A percentile compares a stretch with the other conserved stretches of the same genome.
Conservation (phyloP, 139 green algal genomes). For the Eudorina sp. region DNA sequence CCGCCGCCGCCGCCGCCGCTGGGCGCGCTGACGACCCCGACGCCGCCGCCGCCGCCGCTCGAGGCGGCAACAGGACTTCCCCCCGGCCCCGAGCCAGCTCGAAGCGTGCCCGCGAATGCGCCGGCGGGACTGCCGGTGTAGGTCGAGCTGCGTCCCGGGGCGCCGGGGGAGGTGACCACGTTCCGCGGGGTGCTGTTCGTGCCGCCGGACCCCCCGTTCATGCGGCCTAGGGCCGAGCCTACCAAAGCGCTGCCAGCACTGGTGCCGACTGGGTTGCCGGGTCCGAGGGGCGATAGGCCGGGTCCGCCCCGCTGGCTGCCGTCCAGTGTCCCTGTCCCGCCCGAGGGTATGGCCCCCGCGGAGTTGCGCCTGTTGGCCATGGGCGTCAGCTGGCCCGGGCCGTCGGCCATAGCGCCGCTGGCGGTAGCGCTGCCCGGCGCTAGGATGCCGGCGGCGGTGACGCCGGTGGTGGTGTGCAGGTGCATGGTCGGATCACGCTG, state of each 20-base stretch:
- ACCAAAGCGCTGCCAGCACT: too few relatives aligned
- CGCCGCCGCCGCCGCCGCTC: neutral
- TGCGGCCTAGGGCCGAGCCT: neutral
- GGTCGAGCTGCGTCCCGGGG: too few relatives aligned
- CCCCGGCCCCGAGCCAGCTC: too few relatives aligned
- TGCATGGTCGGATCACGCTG: neutral
- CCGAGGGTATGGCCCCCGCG: neutral
- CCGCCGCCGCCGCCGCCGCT: conserved; percentile 1
- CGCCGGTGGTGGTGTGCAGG: conserved; percentile 28
- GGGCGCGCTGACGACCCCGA: neutral
- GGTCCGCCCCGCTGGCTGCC: too few relatives aligned
- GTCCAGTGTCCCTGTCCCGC: too few relatives aligned
- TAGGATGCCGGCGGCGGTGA: conserved; percentile 17
- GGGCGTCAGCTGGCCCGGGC: neutral
- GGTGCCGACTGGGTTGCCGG: too few relatives aligned
- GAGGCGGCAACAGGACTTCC: too few relatives aligned
- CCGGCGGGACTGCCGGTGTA: neutral
- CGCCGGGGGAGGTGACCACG: too few relatives aligned
- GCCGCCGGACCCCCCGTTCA: too few relatives aligned
- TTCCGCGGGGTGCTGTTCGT: too few relatives aligned
- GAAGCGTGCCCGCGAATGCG: neutral
- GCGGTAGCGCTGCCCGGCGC: neutral
- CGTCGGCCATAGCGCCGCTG: neutral
- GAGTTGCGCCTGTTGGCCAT: neutral
- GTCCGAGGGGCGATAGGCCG: too few relatives aligned